Evolutionary conservation across 441 rosid genomes (phyloP), one percentile per base, ranked within the genome.

Genomic region (Bocquillonia castaneifolia): DNA sequence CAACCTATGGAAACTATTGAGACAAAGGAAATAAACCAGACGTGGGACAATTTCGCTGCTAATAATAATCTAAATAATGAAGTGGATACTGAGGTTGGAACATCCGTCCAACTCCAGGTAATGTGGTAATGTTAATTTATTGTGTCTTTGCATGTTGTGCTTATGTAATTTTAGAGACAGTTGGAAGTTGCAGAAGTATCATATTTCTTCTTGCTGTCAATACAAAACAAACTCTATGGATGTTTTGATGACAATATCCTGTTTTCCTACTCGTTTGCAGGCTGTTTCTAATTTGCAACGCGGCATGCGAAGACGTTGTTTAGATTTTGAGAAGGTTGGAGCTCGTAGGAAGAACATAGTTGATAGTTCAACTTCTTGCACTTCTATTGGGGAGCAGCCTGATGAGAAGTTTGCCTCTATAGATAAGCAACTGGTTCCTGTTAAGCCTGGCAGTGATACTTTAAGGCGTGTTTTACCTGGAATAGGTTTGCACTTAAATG

Each of bases 401-500:
- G 75, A 79, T 55, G 79, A 72, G 61, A 75, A 73, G 20, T 56
- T 48, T 62, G 70, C 71, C 51, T 37, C 76, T n/a, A 67, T 62
- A 39, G 82, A 78, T 63, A 69, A 45, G 34, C 81, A 80, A 69
- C 71, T 77, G 23, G 64, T 76, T 56, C 81, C 80, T 54, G 45
- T 71, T 71, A 83, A 79, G 47, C 63, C 63, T 34, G 78, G 79
- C 62, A 61, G 64, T 75, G 95, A 81, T 72, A 80, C 92, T 31
- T 83, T 81, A 1, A 78, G 79, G 70, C 66, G 85, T 77, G 72
- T 77, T 54, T 71, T 94, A 72, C 96, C 97, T 32, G 93, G 94
- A 76, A 92, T 94, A 42, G 99, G 99, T 77, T 83, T 94, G 86
- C 98, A 94, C 78, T 78, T 94, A 53, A 94, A 94, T 78, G 91